Base-by-base conservation (phyloP, 1,284 basidiomycete genomes). In the Moesziomyces globuligerus region DNA sequence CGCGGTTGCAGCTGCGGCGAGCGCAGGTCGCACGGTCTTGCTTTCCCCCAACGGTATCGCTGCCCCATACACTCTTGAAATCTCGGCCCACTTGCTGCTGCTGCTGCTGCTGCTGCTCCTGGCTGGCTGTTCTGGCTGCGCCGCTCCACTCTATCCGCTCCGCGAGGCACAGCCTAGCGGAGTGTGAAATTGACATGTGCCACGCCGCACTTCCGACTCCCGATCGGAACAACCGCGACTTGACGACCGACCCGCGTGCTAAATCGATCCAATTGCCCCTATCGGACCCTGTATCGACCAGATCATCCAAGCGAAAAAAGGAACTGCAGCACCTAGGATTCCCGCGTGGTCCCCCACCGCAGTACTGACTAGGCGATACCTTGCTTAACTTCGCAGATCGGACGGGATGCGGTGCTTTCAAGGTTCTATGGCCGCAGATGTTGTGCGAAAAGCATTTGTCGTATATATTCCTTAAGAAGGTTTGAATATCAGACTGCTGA, bases 311-410 rank as follows among this genome's bases (percentile, higher is more conserved):
- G 10, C 25, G n/a, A n/a, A 54, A 50, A 40, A 51, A 70, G 86
- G 86, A 89, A 88, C 88, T 88, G 88, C 88, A 87, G 87, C 88
- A 89, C 88, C 88, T 85, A 89, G 88, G 88, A 89, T 89, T 89
- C 88, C 88, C 88, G 85, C 86, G 87, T 89, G 89, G 89, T 89
- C 89, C 89, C 88, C 89, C 88, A 89, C 88, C 88, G 86, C 89
- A 88, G 88, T 90, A 90, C 89, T 89, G 88, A 89, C 88, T 89
- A 84, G 86, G 88, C 88, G 87, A 88, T 87, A 89, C 88, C 87
- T 86, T 86, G 87, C 86, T 90, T 90, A 88, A 89, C 88, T 89
- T 86, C 87, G 86, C 88, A 89, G 88, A 89, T 89, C 88, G 83
- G 88, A 89, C 88, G 87, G 89, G 89, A 89, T 89, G 88, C 87